A percentile compares a stretch with the other conserved stretches of the same genome.
phyloP scores from a whole-genome alignment of 2,329 filamentous ascomycete genomes.

The Cordyceps militaris region DNA sequence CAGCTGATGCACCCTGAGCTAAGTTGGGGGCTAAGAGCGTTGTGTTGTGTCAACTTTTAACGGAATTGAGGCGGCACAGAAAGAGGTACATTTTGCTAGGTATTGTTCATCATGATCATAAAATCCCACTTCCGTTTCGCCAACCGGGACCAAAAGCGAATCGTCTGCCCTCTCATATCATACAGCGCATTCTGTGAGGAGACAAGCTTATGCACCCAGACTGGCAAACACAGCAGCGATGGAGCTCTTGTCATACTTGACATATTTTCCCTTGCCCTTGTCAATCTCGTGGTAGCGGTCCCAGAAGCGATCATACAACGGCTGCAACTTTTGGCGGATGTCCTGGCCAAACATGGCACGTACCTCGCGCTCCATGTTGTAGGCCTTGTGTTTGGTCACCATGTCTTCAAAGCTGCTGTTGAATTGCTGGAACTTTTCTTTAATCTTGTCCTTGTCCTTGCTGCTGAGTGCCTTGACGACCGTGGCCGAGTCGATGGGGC shows the following conservation, averaged over 20 bases:
- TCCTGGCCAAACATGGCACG: slow-evolving; percentile 72
- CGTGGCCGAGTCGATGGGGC: slow-evolving; percentile 70
- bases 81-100: background rate
- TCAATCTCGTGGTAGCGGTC: slow-evolving; percentile 96
- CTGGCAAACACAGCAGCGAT: slow-evolving; percentile 61
- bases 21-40: too few relatives aligned
- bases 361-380: slow-evolving; percentile 88
- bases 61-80: too few relatives aligned
- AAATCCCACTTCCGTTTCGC: background rate
- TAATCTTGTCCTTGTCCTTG: slow-evolving; percentile 94
- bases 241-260: slow-evolving; percentile 87
- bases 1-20: too few relatives aligned
- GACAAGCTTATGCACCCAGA: slow-evolving; percentile 29
- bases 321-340: slow-evolving; percentile 86
- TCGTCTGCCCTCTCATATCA: slow-evolving; percentile 4
- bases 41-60: too few relatives aligned
- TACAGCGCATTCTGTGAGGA: background rate
- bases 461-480: slow-evolving; percentile 77
- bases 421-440: slow-evolving; percentile 90
- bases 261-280: slow-evolving; percentile 96
- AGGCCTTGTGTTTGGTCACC: slow-evolving; percentile 71
- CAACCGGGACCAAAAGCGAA: background rate
- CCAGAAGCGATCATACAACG: slow-evolving; percentile 91
- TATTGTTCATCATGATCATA: slow-evolving; percentile 1
- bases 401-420: slow-evolving; percentile 88